Conservation (phyloP, 495 filamentous ascomycete species). For the Neurospora pannonica region DNA sequence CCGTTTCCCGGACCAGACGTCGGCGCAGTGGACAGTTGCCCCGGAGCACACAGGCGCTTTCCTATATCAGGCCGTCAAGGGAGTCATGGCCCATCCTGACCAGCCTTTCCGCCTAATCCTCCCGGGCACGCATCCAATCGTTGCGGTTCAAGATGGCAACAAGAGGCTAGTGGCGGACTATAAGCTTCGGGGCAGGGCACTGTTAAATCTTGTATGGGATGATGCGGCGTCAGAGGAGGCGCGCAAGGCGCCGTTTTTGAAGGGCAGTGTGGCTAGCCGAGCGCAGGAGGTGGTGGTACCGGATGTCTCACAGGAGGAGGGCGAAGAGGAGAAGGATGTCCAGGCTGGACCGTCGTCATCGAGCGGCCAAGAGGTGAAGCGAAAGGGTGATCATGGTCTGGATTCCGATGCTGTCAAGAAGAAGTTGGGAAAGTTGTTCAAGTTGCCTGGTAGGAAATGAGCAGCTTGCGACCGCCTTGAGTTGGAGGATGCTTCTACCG, state of each 20-base stretch:
- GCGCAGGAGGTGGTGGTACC: conserved; percentile 55
- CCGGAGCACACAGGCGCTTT: conserved; percentile 51
- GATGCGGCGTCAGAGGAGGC: conserved; percentile 39
- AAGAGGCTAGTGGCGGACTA: conserved; percentile 61
- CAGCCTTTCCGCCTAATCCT: conserved; percentile 42
- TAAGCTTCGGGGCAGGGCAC: conserved; percentile 54
- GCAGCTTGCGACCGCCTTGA: not conserved
- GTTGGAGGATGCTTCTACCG: not conserved
- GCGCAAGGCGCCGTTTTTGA: conserved; percentile 49
- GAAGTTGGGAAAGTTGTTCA: conserved; percentile 63
- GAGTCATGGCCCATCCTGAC: conserved; percentile 36
- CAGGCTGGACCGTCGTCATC: conserved; percentile 17
- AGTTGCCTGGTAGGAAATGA: conserved; percentile 49
- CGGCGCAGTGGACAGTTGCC: conserved; percentile 54
- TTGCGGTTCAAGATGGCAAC: conserved; percentile 19
- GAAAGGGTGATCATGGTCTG: conserved; percentile 33
- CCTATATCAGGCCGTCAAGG: conserved; percentile 58
- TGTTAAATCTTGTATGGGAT: conserved; percentile 75
- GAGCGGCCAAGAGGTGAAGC: conserved; percentile 32
- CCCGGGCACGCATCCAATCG: conserved; percentile 19
- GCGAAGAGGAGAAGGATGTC: conserved; percentile 32
- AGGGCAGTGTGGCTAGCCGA: conserved; percentile 51
- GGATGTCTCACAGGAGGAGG: conserved; percentile 29
- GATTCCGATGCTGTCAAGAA: conserved; percentile 30
- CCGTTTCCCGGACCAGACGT: conserved; percentile 76